Evolutionary conservation across 192 early-diverging fungal genomes (phyloP).

Genomic region (Coemansia sp.): DNA sequence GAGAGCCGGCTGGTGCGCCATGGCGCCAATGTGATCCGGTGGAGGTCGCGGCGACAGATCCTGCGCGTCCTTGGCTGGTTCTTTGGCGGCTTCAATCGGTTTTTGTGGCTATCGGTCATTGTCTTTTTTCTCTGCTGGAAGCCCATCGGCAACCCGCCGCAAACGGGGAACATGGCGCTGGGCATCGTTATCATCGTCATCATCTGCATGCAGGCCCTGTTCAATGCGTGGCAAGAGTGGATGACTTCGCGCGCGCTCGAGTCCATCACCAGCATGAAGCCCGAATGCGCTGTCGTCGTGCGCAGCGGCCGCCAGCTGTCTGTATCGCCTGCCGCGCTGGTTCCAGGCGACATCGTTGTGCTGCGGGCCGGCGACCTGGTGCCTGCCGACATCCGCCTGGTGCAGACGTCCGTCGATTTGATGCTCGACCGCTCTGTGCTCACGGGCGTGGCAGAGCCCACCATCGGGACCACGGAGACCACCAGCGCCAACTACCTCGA

Average conservation of each 20-base stretch:
- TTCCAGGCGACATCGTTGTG: conserved; percentile 72
- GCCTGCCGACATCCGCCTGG: conserved; percentile 73
- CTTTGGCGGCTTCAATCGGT: conserved; percentile 69
- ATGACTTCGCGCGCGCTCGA: conserved; percentile 64
- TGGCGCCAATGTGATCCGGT: conserved; percentile 25
- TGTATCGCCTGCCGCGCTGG: conserved; percentile 59
- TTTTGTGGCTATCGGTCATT: conserved; percentile 66
- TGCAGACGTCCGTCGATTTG: conserved; percentile 61
- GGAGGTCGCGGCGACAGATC: conserved; percentile 5
- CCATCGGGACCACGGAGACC: conserved; percentile 57
- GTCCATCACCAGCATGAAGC: conserved; percentile 70
- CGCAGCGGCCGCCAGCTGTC: conserved; percentile 59
- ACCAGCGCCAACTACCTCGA: conserved; percentile 77
- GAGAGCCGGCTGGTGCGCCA: conserved; percentile 5
- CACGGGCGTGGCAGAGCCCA: conserved; percentile 72
- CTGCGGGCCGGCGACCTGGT: conserved; percentile 67
- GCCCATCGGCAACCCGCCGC: conserved; percentile 58
- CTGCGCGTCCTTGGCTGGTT: conserved; percentile 33
- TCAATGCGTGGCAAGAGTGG: conserved; percentile 71
- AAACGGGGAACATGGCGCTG: conserved; percentile 58
- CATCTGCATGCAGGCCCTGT: conserved; percentile 64
- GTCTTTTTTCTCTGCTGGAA: conserved; percentile 66
- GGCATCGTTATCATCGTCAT: conserved; percentile 63
- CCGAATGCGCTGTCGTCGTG: conserved; percentile 61
- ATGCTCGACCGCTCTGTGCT: conserved; percentile 75